Evolutionary conservation across 2,329 filamentous ascomycete species (phyloP).

Genomic region (Ploettnerulaceae sp.): DNA sequence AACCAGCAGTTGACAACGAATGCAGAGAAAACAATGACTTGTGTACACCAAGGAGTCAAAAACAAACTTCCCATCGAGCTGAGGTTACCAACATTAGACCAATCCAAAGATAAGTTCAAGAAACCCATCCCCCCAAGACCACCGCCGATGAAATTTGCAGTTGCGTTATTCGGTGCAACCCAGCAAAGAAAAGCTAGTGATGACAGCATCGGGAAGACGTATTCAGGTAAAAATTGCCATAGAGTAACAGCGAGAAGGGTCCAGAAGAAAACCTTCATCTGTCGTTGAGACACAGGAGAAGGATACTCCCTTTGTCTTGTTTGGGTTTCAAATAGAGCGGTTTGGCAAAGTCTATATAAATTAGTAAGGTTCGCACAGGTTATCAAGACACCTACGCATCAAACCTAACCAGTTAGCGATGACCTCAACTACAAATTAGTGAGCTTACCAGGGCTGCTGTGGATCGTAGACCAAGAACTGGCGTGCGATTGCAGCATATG

Average conservation of each 20-base stretch:
- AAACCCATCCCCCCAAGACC: slow-evolving; percentile 60
- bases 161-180: slow-evolving; percentile 53
- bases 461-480: slow-evolving; percentile 55
- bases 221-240: slow-evolving; percentile 61
- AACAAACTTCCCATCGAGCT: slow-evolving; percentile 43
- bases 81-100: slow-evolving; percentile 53
- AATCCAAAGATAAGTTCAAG: slow-evolving; percentile 54
- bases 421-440: background rate
- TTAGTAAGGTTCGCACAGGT: background rate
- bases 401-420: slow-evolving; percentile 36
- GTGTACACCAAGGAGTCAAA: slow-evolving; percentile 55
- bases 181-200: slow-evolving; percentile 59
- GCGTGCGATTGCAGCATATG: slow-evolving; percentile 52
- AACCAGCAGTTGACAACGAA: slow-evolving; percentile 55
- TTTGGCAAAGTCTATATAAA: slow-evolving; percentile 41
- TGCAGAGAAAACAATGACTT: slow-evolving; percentile 50
- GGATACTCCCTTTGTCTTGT: slow-evolving; percentile 48
- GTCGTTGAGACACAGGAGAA: slow-evolving; percentile 44
- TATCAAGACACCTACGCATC: slow-evolving; percentile 36
- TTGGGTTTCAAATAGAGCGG: slow-evolving; percentile 54
- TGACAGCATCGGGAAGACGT: slow-evolving; percentile 53
- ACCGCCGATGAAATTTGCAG: slow-evolving; percentile 56
- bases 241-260: slow-evolving; percentile 48
- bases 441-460: slow-evolving; percentile 45
- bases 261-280: slow-evolving; percentile 53